Percentiles rank a stretch among this genome's conserved stretches.
Conservation (phyloP, 768 basidiomycete genomes). For the Rhizopogon rudus region DNA sequence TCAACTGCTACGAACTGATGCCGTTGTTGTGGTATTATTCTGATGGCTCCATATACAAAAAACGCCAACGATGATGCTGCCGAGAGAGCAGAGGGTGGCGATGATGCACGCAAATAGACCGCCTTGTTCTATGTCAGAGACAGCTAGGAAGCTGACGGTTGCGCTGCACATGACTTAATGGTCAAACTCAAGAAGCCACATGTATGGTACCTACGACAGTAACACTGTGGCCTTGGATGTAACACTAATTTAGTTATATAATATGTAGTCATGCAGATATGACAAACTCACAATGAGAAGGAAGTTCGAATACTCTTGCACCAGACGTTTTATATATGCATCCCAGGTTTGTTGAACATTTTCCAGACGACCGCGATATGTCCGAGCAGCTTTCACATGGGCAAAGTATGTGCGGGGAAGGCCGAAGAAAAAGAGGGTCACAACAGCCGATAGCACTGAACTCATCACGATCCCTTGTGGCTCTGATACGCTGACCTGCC, state of each 20-base stretch:
- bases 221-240: slow-evolving; percentile 44
- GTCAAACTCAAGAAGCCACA: too few relatives aligned
- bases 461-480: slow-evolving; percentile 10
- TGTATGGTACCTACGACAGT: slow-evolving; percentile 36
- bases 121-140: slow-evolving; percentile 32
- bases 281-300: slow-evolving; percentile 42
- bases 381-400: slow-evolving; percentile 43
- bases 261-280: not conserved
- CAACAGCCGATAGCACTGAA: slow-evolving; percentile 15
- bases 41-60: slow-evolving; percentile 57
- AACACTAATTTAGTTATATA: not conserved
- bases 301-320: slow-evolving; percentile 53
- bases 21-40: slow-evolving; percentile 36
- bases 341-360: slow-evolving; percentile 48
- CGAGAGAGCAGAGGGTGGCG: slow-evolving; percentile 46
- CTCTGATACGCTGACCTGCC: slow-evolving; percentile 6
- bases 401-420: slow-evolving; percentile 48
- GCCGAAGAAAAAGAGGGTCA: slow-evolving; percentile 44
- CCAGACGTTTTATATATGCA: slow-evolving; percentile 43
- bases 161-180: slow-evolving; percentile 28
- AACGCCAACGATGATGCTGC: slow-evolving; percentile 50
- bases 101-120: slow-evolving; percentile 25
- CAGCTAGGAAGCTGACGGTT: slow-evolving; percentile 44
- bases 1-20: slow-evolving; percentile 31
- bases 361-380: slow-evolving; percentile 45